A percentile compares a stretch with the other conserved stretches of the same genome.
phyloP scores from a whole-genome alignment of 345 rosid genomes.

The Draba incana region DNA sequence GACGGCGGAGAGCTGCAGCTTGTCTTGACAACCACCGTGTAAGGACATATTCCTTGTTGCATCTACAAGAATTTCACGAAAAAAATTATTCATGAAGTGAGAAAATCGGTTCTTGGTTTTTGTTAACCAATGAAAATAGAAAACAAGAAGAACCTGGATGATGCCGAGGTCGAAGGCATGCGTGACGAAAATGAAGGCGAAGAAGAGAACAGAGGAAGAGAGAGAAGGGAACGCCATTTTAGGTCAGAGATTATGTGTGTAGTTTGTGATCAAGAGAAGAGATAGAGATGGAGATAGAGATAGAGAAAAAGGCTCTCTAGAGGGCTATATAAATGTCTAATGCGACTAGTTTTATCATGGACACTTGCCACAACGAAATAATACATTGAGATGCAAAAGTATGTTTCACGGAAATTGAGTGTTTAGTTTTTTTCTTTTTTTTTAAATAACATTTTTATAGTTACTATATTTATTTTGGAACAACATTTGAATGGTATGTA shows the following conservation, averaged over 20 bases:
- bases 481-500: too few species aligned
- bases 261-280: slow-evolving; percentile 1
- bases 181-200: slow-evolving; percentile 24
- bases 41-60: slow-evolving; percentile 55
- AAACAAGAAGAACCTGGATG: slow-evolving; percentile 37
- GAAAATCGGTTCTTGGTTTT: neutral
- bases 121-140: neutral
- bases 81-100: neutral
- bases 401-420: neutral
- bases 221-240: slow-evolving; percentile 24
- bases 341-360: slow-evolving; percentile 7
- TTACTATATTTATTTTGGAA: too few species aligned
- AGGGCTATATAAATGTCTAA: slow-evolving; percentile 29
- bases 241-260: slow-evolving; percentile 4
- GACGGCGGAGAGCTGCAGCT: slow-evolving; percentile 62
- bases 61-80: slow-evolving; percentile 34
- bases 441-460: too few species aligned
- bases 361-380: slow-evolving; percentile 33
- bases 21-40: slow-evolving; percentile 58
- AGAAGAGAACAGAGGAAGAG: slow-evolving; percentile 19
- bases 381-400: neutral
- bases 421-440: neutral
- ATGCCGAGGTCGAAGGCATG: slow-evolving; percentile 41
- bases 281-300: neutral
- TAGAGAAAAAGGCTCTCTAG: neutral